Base-by-base conservation (phyloP, 2,329 filamentous ascomycete genomes). In the Exophiala viscosa region DNA sequence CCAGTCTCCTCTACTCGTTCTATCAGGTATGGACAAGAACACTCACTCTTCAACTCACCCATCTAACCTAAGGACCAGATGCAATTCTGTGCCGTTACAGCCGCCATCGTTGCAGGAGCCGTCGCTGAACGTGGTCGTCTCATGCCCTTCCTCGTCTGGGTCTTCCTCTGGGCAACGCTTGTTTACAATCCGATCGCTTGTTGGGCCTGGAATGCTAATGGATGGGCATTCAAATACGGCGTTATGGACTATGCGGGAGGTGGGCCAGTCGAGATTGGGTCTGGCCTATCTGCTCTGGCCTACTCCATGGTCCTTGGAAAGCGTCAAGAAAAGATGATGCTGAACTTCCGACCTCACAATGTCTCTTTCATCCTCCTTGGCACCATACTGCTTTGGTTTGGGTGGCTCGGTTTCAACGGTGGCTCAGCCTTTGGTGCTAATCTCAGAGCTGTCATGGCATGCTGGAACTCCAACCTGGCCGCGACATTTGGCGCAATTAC, bases 311-410 rank as follows among this genome's bases (percentile, higher is more conserved):
- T 96, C 34, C 87, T 99, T 56, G 93, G 93, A 62, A 88, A 90
- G 67, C 90, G 93, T 62, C 93, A 96, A 76, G 92, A 97, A 77
- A 93, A 90, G 77, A 96, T 97, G 90, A 96, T 97, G 89, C 83
- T 96, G 74, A 97, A 97, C 81, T 97, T 97, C 82, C 89, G 93
- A 62, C 93, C 93, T 14, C 93, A 99, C 80, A 99, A 99, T 77
- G 93, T 97, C 62, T 96, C 91, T 5, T 82, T 97, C 66, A 96
- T 99, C 73, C 91, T 93, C 1, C 86, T 97, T 64, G 93, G 93
- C 59, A 97, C 93, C 3, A 82, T 96, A 60, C 82, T 99, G 65
- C 89, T 99, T 51, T 97, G 91, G 91, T 97, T 97, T 66, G 93
- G 93, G 66, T 99, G 93, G 93, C 80, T 99, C 60, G 93, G 91